These are phyloP conservation scores for Tardiomyces blankii DNA, from an alignment of 1,139 yeast species.

Conservation along the genomic window DNA sequence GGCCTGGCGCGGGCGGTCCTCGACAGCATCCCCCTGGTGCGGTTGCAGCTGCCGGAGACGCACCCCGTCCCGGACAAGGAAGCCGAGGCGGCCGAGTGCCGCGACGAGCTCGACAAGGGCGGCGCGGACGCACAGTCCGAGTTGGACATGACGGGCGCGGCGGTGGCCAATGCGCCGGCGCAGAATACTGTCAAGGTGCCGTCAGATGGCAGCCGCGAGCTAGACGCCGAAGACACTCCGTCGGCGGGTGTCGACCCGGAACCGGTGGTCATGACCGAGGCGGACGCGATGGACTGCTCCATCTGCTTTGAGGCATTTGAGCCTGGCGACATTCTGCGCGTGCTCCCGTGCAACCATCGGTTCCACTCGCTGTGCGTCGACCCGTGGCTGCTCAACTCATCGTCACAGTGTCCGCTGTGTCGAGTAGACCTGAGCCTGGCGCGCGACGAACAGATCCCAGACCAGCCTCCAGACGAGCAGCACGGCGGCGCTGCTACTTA, in stretches of 20 bases:
- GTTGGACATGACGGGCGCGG: background rate
- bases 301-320: slow-evolving; percentile 62
- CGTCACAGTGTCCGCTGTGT: slow-evolving; percentile 79
- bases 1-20: slow-evolving; percentile 28
- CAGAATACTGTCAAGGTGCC: too few species aligned
- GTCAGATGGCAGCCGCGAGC: background rate
- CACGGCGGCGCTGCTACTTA: background rate
- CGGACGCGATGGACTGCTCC: slow-evolving; percentile 39
- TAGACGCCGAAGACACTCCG: background rate
- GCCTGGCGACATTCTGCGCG: slow-evolving; percentile 40
- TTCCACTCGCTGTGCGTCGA: slow-evolving; percentile 73
- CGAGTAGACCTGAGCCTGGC: slow-evolving; percentile 39
- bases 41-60: slow-evolving; percentile 10
- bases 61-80: slow-evolving; percentile 1
- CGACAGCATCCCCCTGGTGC: slow-evolving; percentile 27
- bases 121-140: background rate
- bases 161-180: too few species aligned
- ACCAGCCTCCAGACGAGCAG: background rate
- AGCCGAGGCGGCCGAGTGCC: slow-evolving; percentile 2
- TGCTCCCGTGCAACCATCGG: slow-evolving; percentile 68
- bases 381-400: slow-evolving; percentile 66
- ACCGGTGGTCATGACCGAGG: background rate
- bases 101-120: background rate
- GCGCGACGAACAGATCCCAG: background rate
- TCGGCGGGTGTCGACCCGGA: background rate